phyloP scores from a whole-genome alignment of 139 green algal species.

The Asterochloris sp. region DNA sequence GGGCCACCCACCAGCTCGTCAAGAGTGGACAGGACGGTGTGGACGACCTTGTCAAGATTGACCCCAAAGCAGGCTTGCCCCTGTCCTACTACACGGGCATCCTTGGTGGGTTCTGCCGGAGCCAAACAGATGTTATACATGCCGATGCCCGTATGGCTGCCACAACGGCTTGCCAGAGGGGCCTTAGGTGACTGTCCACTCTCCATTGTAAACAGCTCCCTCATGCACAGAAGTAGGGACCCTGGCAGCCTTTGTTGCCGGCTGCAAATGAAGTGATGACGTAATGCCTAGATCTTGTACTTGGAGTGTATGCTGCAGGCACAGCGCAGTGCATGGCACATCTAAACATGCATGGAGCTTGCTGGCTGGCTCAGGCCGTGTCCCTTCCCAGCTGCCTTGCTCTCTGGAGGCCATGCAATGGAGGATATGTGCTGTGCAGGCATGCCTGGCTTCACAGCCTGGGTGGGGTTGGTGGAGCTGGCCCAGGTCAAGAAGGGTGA shows the following conservation, averaged over 20 bases:
- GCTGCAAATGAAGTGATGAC: no score
- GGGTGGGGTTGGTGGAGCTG: neutral
- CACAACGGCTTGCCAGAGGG: neutral
- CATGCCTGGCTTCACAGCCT: constrained; percentile 13
- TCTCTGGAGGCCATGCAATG: no score
- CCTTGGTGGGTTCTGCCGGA: neutral
- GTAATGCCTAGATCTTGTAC: no score
- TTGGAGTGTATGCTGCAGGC: no score
- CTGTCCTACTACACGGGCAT: constrained; percentile 5
- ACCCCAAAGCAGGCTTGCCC: neutral
- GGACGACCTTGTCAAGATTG: neutral
- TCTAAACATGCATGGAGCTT: no score
- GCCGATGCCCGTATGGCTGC: neutral
- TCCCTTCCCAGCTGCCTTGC: no score
- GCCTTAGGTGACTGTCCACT: neutral
- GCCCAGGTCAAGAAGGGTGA: constrained; percentile 2
- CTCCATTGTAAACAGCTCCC: neutral
- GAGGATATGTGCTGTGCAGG: neutral
- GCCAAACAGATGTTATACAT: neutral
- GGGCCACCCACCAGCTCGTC: neutral
- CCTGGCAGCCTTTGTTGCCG: no score
- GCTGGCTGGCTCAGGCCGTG: no score
- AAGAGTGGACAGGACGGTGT: neutral
- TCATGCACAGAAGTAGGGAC: no score
- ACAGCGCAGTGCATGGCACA: no score